phyloP scores from a whole-genome alignment of 257 asterid genomes.

The Ilex asprella region DNA sequence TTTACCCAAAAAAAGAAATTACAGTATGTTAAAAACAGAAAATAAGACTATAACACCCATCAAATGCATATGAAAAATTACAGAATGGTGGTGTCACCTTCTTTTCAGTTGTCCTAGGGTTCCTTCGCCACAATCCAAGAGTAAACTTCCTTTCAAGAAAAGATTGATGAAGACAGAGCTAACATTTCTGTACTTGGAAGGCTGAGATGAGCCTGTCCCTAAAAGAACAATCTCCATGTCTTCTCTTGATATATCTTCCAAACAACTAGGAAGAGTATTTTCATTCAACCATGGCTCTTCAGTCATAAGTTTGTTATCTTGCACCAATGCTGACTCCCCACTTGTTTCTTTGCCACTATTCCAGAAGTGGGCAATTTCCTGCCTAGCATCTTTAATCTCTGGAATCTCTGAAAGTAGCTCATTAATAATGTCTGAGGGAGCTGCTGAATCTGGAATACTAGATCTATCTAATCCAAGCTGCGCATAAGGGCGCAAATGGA shows the following conservation, averaged over 20 bases:
- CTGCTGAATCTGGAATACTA: constrained; percentile 43
- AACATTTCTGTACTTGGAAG: constrained; percentile 95
- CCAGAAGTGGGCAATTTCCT: constrained; percentile 50
- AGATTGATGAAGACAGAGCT: constrained; percentile 83
- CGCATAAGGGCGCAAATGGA: constrained; percentile 71
- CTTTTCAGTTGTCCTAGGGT: constrained; percentile 89
- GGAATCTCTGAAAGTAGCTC: constrained; percentile 77
- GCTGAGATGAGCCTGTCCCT: constrained; percentile 98
- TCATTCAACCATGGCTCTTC: constrained; percentile 79
- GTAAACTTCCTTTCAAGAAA: constrained; percentile 71
- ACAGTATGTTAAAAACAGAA: neutral
- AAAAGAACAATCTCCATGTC: constrained; percentile 91
- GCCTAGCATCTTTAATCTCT: constrained; percentile 57
- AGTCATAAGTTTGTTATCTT: constrained; percentile 15
- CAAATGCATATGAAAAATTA: neutral
- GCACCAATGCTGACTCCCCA: constrained; percentile 12
- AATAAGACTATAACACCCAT: neutral
- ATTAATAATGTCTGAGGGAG: constrained; percentile 48
- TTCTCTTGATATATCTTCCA: constrained; percentile 66
- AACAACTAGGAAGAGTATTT: constrained; percentile 60
- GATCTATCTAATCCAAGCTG: constrained; percentile 83
- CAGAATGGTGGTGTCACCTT: constrained; percentile 35
- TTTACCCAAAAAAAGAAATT: neutral
- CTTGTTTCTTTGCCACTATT: constrained; percentile 11
- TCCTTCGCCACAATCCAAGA: constrained; percentile 97